Evolutionary conservation across 2,329 filamentous ascomycete genomes (phyloP), one percentile per base, ranked within the genome.

Genomic region (Cladosporium halotolerans): DNA sequence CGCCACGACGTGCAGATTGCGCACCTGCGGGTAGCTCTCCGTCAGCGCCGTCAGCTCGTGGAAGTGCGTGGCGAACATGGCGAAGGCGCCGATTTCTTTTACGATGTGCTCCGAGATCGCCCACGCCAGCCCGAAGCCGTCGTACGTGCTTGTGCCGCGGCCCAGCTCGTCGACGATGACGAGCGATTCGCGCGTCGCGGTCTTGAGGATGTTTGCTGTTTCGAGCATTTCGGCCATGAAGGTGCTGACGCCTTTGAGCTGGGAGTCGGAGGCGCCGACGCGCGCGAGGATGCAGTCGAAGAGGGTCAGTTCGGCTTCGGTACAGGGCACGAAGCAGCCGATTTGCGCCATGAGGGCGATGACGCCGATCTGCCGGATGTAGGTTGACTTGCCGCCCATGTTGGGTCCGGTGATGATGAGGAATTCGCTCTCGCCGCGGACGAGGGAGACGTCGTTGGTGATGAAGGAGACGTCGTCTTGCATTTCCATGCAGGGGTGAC

Each of bases 221-320:
- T 99, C 93, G 18, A 99, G 81, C 93, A 99, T 99, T 74, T 99
- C 93, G 1, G 93, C 93, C 95, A 99, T 99, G 71, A 99, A 99
- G 0, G 93, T 99, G 3, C 89, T 96, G 2, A 99, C 93, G 34
- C 93, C 93, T 73, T 97, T 97, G 58, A 99, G 85, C 70, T 97
- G 93, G 6, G 89, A 95, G 72, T 99, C 95, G 62, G 88, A 93
- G 6, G 93, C 95, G 40, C 95, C 93, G 0, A 99, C 93, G 62
- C 93, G 87, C 0, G 95, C 93, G 38, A 99, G 85, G 57, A 99
- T 96, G 58, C 89, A 93, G 73, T 99, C 93, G 68, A 96, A 99
- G 55, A 99, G 90, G 13, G 89, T 95, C 42, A 99, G 75, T 70
- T 97, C 91, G 11, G 95, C 93, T 67, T 89, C 85, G 3, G 85